phyloP scores from a whole-genome alignment of 2,329 filamentous ascomycete species.

The Epichloe coenophiala region DNA sequence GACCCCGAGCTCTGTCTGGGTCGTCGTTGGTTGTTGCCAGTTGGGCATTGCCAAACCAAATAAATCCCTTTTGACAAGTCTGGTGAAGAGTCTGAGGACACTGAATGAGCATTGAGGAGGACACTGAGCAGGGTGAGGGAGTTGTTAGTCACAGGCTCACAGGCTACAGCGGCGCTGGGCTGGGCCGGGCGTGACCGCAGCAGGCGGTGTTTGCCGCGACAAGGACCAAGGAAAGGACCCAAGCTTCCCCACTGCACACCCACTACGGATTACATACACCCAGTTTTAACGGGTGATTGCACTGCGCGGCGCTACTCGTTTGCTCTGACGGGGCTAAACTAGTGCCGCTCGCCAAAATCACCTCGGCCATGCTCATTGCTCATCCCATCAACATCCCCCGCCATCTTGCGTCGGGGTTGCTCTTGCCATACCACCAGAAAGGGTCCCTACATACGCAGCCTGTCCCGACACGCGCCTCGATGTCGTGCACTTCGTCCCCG shows the following conservation, averaged over 20 bases:
- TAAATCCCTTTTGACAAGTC: no score
- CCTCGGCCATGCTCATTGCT: background rate
- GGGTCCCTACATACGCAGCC: background rate
- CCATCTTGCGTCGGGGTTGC: background rate
- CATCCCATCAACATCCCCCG: background rate
- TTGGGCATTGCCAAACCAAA: background rate
- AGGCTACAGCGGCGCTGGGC: no score
- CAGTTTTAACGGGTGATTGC: background rate
- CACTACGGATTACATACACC: background rate
- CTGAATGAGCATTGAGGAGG: no score
- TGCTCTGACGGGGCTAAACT: no score
- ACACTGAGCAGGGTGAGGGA: background rate
- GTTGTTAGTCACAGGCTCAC: background rate
- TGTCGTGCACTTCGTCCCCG: background rate
- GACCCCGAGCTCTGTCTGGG: background rate
- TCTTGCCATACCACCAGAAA: background rate
- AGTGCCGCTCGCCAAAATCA: background rate
- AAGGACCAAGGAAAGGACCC: background rate
- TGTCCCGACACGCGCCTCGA: background rate
- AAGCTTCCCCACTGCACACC: background rate
- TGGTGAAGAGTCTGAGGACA: no score
- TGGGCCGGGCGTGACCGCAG: constrained; percentile 11
- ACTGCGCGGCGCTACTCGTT: background rate
- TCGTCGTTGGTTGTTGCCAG: background rate
- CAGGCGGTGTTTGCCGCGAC: constrained; percentile 12